These are phyloP conservation scores for Scytalidium lignicola DNA, from an alignment of 2,329 filamentous ascomycete species.

Conservation along the genomic window DNA sequence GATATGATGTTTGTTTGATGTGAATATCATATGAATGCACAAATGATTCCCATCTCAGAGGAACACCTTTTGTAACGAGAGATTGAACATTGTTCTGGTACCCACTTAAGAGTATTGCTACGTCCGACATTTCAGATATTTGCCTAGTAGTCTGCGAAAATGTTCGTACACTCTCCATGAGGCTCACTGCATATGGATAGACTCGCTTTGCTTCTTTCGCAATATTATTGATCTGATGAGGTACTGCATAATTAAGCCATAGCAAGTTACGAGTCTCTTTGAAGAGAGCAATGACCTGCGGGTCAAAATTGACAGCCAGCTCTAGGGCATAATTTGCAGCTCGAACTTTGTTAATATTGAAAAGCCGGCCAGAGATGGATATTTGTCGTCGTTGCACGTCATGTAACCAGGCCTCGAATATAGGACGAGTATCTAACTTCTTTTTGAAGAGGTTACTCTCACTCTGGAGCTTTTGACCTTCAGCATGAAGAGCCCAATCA, in stretches of 20 bases:
- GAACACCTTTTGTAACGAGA: conserved; percentile 80
- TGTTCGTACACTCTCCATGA: conserved; percentile 98
- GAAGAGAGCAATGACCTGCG: conserved; percentile 94
- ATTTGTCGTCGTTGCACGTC: conserved; percentile 87
- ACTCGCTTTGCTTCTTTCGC: conserved; percentile 99
- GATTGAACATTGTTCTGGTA: conserved; percentile 87
- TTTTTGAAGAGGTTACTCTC: conserved; percentile 93
- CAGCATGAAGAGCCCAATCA: conserved; percentile 90
- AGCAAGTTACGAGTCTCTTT: conserved; percentile 96
- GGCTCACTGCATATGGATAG: conserved; percentile 93
- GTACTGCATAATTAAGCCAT: conserved; percentile 92
- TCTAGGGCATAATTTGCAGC: conserved; percentile 88
- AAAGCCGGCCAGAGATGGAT: conserved; percentile 86
- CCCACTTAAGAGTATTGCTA: conserved; percentile 80
- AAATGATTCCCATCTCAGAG: conserved; percentile 94
- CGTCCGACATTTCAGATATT: conserved; percentile 80
- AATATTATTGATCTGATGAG: conserved; percentile 89
- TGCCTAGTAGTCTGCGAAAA: conserved; percentile 82
- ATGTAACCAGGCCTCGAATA: conserved; percentile 92
- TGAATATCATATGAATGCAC: conserved; percentile 94
- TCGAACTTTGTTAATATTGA: conserved; percentile 81
- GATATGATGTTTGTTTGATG: conserved; percentile 56
- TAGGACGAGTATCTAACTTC: conserved; percentile 88
- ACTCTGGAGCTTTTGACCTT: conserved; percentile 87
- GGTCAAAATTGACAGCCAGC: conserved; percentile 91